Conservation (phyloP, 192 early-diverging fungal species). For the Backusella tarrabulga region DNA sequence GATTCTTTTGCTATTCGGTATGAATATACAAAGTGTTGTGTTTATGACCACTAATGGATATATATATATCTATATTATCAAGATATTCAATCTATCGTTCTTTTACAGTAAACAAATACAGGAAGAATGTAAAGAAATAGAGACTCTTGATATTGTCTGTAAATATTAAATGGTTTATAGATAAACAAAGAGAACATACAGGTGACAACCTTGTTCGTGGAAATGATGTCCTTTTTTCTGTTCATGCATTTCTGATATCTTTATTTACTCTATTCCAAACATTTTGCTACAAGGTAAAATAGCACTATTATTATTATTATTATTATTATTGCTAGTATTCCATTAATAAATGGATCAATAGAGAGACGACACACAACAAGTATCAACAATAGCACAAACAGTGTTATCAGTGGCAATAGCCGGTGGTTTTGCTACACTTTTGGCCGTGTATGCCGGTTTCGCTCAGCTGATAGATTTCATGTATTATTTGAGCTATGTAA, state of each 20-base stretch:
- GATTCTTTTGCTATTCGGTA: slow-evolving; percentile 83
- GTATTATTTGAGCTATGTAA: slow-evolving; percentile 75
- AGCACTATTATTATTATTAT: background rate
- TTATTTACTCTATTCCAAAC: slow-evolving; percentile 61
- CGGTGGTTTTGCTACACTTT: slow-evolving; percentile 26
- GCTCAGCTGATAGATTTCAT: slow-evolving; percentile 59
- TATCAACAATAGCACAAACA: slow-evolving; percentile 38
- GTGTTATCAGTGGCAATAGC: slow-evolving; percentile 40
- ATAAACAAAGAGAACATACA: slow-evolving; percentile 65
- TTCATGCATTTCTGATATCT: slow-evolving; percentile 77
- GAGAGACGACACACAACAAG: slow-evolving; percentile 41
- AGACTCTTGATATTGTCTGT: background rate
- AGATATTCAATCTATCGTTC: slow-evolving; percentile 78
- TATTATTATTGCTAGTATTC: background rate
- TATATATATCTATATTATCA: background rate
- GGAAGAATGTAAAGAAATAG: slow-evolving; percentile 52
- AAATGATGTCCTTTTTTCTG: slow-evolving; percentile 86
- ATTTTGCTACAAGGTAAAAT: slow-evolving; percentile 63
- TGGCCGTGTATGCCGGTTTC: slow-evolving; percentile 16
- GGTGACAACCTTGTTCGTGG: slow-evolving; percentile 68
- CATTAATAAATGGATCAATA: background rate
- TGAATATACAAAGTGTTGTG: background rate
- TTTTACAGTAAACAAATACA: slow-evolving; percentile 63
- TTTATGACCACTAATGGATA: background rate
- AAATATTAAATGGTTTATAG: background rate